These are phyloP conservation scores for Bidens hawaiensis DNA, from an alignment of 140 eudicot genomes.

Conservation along the genomic window DNA sequence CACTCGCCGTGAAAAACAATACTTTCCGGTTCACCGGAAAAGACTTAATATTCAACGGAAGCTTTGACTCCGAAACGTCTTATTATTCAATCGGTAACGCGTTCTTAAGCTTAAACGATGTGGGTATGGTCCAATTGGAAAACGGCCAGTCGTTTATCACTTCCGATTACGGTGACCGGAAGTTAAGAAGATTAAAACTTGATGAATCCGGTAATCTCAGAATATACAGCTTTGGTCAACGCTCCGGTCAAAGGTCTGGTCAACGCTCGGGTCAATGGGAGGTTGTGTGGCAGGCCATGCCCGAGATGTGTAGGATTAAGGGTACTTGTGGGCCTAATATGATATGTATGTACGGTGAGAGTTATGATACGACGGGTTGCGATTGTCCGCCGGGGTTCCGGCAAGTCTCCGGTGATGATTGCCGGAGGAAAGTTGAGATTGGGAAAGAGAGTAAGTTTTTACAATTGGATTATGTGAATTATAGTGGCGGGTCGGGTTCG, in stretches of 20 bases:
- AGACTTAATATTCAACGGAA: slow-evolving; percentile 27
- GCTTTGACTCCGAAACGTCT: slow-evolving; percentile 11
- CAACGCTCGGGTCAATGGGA: slow-evolving; percentile 31
- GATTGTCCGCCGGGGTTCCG: slow-evolving; percentile 71
- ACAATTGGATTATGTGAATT: slow-evolving; percentile 66
- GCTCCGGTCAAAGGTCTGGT: slow-evolving; percentile 7
- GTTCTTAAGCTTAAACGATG: slow-evolving; percentile 12
- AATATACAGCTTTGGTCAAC: slow-evolving; percentile 46
- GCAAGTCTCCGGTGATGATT: neutral
- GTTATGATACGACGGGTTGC: slow-evolving; percentile 45
- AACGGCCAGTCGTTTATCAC: slow-evolving; percentile 24
- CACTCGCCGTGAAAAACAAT: slow-evolving; percentile 36
- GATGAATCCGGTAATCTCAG: slow-evolving; percentile 61
- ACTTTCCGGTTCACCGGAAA: slow-evolving; percentile 36
- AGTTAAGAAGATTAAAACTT: slow-evolving; percentile 48
- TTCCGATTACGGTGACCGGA: slow-evolving; percentile 49
- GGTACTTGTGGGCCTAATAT: slow-evolving; percentile 62
- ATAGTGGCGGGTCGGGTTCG: slow-evolving; percentile 42
- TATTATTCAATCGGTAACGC: slow-evolving; percentile 29
- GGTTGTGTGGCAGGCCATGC: slow-evolving; percentile 66
- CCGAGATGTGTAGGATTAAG: slow-evolving; percentile 44
- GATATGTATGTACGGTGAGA: slow-evolving; percentile 56
- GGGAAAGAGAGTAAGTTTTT: slow-evolving; percentile 35
- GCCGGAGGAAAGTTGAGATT: slow-evolving; percentile 27
- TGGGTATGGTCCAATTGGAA: slow-evolving; percentile 29